Conservation (phyloP, 2,329 filamentous ascomycete genomes). For the Colletotrichum sp. region DNA sequence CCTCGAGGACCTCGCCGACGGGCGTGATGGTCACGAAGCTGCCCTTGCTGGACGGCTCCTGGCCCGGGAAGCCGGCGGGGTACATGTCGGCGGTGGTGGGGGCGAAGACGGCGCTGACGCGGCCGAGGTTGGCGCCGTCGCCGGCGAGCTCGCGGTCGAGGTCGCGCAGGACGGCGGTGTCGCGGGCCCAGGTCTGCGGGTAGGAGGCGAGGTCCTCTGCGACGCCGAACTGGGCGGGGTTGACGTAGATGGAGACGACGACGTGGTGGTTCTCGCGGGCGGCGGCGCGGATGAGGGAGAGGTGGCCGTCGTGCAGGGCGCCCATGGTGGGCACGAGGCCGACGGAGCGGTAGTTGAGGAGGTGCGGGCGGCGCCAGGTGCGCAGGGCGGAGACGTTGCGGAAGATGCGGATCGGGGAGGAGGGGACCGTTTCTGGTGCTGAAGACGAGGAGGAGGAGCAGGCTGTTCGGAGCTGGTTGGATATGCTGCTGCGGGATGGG, state of each 20-base stretch:
- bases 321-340: constrained; percentile 98
- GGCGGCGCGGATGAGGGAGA: constrained; percentile 84
- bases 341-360: constrained; percentile 72
- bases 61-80: constrained; percentile 77
- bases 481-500: background rate
- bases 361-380: constrained; percentile 69
- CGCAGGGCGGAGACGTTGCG: constrained; percentile 77
- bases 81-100: constrained; percentile 88
- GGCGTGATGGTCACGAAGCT: constrained; percentile 94
- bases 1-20: constrained; percentile 81
- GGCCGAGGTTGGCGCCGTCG: constrained; percentile 64
- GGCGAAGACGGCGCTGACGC: constrained; percentile 84
- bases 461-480: constrained; percentile 21
- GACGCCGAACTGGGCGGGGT: constrained; percentile 93
- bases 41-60: constrained; percentile 76
- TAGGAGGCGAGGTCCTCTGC: constrained; percentile 89
- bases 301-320: constrained; percentile 89
- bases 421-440: constrained; percentile 53
- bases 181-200: constrained; percentile 85
- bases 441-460: constrained; percentile 24
- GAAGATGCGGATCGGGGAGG: constrained; percentile 72
- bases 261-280: constrained; percentile 85
- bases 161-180: constrained; percentile 69
- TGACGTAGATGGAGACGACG: constrained; percentile 92
- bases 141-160: constrained; percentile 78